A percentile compares a stretch with the other conserved stretches of the same genome.
Evolutionary conservation across 345 rosid species (phyloP).

Genomic region (Eucalyptus paniculata): DNA sequence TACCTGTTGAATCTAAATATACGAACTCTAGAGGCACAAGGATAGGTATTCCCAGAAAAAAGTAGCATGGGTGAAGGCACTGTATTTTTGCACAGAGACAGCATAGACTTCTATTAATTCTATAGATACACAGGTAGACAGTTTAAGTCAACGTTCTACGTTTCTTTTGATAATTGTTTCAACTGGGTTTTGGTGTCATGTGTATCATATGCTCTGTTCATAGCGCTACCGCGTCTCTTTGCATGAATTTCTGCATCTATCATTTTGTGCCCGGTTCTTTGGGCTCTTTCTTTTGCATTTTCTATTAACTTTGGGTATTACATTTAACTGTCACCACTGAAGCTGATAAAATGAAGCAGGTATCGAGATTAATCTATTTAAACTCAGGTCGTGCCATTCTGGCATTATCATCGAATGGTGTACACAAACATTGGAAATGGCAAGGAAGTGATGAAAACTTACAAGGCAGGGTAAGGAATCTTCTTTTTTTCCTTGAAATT

Average conservation of each 20-base stretch:
- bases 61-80: neutral
- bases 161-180: neutral
- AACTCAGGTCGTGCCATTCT: constrained; percentile 60
- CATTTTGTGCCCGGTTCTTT: too few species aligned
- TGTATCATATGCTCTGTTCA: neutral
- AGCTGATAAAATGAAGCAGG: constrained; percentile 20
- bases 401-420: constrained; percentile 74
- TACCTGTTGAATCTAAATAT: neutral
- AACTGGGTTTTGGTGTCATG: neutral
- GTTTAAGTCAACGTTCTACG: neutral
- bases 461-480: neutral
- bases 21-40: neutral
- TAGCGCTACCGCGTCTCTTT: too few species aligned
- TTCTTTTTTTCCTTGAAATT: neutral
- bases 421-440: constrained; percentile 72
- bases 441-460: neutral
- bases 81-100: neutral
- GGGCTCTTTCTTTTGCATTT: too few species aligned
- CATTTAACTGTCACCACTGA: neutral
- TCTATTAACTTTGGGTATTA: too few species aligned
- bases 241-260: too few species aligned
- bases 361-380: constrained; percentile 61
- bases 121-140: rapidly evolving
- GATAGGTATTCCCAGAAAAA: neutral
- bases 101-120: neutral